Conservation (phyloP, 305 asterid genomes). For the Fraxinus xanthoxyloides region DNA sequence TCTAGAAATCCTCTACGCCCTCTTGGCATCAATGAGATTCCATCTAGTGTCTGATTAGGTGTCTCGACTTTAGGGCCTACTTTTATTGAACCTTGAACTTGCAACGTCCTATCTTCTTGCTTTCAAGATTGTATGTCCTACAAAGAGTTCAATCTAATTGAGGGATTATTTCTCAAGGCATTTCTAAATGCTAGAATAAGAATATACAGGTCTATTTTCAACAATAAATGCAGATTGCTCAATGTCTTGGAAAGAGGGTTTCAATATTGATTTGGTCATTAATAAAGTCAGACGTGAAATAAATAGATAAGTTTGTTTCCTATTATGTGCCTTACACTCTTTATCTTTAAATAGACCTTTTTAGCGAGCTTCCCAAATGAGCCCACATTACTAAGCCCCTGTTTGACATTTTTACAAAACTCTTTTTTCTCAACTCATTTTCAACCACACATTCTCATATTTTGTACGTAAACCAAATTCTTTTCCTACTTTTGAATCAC, state of each 20-base stretch:
- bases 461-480: too few species aligned
- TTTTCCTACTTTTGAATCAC: too few species aligned
- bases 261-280: neutral
- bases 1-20: neutral
- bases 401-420: too few species aligned
- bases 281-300: conserved; percentile 3
- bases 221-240: neutral
- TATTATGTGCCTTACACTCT: conserved; percentile 7
- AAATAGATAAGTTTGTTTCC: conserved; percentile 12
- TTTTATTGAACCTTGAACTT: conserved; percentile 1
- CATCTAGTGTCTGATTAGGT: neutral
- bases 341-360: neutral
- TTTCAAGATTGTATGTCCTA: neutral
- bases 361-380: neutral
- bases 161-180: conserved; percentile 8
- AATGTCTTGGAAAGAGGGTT: neutral
- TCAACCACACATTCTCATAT: too few species aligned
- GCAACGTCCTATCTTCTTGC: neutral
- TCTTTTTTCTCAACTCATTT: too few species aligned
- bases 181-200: conserved; percentile 14
- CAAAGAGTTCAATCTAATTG: conserved; percentile 1
- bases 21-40: neutral
- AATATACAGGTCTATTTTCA: neutral
- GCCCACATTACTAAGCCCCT: neutral
- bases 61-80: neutral